Percentiles rank a stretch among this genome's conserved stretches.
These are phyloP conservation scores for Ceratonia siliqua DNA, from an alignment of 306 rosid genomes.

Conservation along the genomic window DNA sequence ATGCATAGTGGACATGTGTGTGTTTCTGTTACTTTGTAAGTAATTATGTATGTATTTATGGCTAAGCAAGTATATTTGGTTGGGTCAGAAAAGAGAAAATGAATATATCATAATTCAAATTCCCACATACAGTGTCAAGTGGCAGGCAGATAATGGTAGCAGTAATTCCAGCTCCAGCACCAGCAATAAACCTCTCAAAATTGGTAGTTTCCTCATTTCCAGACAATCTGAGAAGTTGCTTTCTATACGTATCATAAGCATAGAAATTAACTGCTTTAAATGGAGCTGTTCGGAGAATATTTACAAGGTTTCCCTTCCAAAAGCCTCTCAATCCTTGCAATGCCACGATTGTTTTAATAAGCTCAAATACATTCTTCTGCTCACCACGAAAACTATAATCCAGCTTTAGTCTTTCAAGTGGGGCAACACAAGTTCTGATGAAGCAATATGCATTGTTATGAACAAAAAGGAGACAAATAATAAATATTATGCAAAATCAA, in stretches of 20 bases:
- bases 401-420: constrained; percentile 96
- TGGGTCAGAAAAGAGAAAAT: constrained; percentile 13
- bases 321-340: constrained; percentile 92
- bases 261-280: constrained; percentile 91
- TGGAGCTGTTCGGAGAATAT: constrained; percentile 93
- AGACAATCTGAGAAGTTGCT: constrained; percentile 66
- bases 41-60: not conserved
- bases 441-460: constrained; percentile 8
- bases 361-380: constrained; percentile 62
- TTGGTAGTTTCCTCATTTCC: constrained; percentile 77
- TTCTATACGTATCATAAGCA: constrained; percentile 92
- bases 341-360: constrained; percentile 63
- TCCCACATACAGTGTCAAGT: constrained; percentile 83
- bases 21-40: not conserved
- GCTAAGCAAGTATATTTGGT: constrained; percentile 9
- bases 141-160: constrained; percentile 85
- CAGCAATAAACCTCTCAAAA: constrained; percentile 94
- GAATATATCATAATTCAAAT: constrained; percentile 15
- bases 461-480: not conserved
- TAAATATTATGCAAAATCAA: not conserved
- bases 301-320: constrained; percentile 94
- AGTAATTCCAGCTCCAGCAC: constrained; percentile 93
- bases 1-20: constrained; percentile 3
- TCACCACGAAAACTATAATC: constrained; percentile 92
- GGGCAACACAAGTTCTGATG: constrained; percentile 90